Evolutionary conservation across 495 filamentous ascomycete species (phyloP).

Genomic region (Hypomontagnella submonticulosa): DNA sequence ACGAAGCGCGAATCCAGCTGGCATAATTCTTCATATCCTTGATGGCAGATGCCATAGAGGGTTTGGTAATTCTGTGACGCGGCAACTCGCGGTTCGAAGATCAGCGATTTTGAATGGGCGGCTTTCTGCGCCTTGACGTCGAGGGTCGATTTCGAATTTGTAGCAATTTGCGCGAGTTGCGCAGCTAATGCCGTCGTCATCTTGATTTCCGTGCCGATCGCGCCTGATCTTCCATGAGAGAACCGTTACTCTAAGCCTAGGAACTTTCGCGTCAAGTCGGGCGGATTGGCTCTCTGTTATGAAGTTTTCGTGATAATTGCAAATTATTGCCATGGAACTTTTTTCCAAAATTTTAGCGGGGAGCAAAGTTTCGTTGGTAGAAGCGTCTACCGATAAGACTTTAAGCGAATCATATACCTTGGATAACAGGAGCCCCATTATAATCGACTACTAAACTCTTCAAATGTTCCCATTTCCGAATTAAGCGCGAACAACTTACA

Average conservation of each 20-base stretch:
- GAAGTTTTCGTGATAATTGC: conserved; percentile 17
- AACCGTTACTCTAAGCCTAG: conserved; percentile 5
- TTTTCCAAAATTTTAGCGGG: conserved; percentile 44
- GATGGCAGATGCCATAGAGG: conserved; percentile 83
- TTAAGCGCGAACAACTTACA: conserved; percentile 17
- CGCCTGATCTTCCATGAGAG: conserved; percentile 31
- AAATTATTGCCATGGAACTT: conserved; percentile 34
- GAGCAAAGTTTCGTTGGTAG: conserved; percentile 34
- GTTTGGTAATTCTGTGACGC: conserved; percentile 87
- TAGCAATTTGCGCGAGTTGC: conserved; percentile 83
- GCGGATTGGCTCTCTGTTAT: conserved; percentile 4
- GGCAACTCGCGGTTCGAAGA: conserved; percentile 86
- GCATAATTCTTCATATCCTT: conserved; percentile 92
- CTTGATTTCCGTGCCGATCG: conserved; percentile 26
- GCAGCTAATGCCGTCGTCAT: conserved; percentile 83
- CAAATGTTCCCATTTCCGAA: conserved; percentile 10
- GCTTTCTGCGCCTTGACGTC: conserved; percentile 90
- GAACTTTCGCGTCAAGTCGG: background rate
- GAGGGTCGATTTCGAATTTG: conserved; percentile 79
- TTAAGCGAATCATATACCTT: conserved; percentile 19
- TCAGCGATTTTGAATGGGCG: conserved; percentile 88
- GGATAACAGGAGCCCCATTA: conserved; percentile 23
- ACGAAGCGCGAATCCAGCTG: conserved; percentile 80
- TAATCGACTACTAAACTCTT: conserved; percentile 10
- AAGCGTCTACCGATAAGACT: conserved; percentile 28